phyloP scores from a whole-genome alignment of 768 basidiomycete species.

The Cystobasidium tubakii region DNA sequence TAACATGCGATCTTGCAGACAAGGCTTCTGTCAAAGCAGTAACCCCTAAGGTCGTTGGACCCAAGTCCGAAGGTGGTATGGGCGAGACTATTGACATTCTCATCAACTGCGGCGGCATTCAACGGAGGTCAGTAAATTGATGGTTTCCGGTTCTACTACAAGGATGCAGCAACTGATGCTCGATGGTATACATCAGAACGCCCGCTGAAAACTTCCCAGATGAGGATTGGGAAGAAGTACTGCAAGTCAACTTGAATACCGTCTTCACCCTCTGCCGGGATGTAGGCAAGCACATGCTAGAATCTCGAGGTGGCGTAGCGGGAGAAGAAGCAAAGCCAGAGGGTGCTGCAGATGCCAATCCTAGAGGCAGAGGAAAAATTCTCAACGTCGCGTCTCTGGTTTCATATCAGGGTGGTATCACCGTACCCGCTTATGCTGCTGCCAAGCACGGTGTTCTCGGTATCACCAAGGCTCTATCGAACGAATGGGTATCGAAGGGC shows the following conservation, averaged over 20 bases:
- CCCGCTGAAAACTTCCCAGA: conserved; percentile 64
- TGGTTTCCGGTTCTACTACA: background rate
- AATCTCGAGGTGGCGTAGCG: conserved; percentile 52
- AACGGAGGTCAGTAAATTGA: conserved; percentile 52
- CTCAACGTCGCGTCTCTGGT: conserved; percentile 59
- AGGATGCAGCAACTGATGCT: background rate
- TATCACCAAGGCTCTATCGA: conserved; percentile 78
- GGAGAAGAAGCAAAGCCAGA: conserved; percentile 44
- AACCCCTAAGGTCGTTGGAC: conserved; percentile 55
- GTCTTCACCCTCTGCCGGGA: conserved; percentile 78
- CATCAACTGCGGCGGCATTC: conserved; percentile 66
- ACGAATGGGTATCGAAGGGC: conserved; percentile 81
- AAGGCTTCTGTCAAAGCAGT: conserved; percentile 55
- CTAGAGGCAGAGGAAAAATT: conserved; percentile 59
- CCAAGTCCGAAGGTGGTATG: conserved; percentile 49
- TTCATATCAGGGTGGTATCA: conserved; percentile 61
- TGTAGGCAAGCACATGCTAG: conserved; percentile 82
- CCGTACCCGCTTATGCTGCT: conserved; percentile 60
- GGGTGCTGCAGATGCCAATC: conserved; percentile 46
- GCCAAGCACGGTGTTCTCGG: conserved; percentile 55
- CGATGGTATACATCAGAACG: background rate
- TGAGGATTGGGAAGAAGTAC: conserved; percentile 66
- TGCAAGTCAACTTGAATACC: conserved; percentile 76
- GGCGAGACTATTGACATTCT: conserved; percentile 60
- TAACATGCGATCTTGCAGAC: conserved; percentile 60